A percentile compares a stretch with the other conserved stretches of the same genome.
These are phyloP conservation scores for Fraxinus xanthoxyloides DNA, from an alignment of 305 asterid species.

Conservation along the genomic window DNA sequence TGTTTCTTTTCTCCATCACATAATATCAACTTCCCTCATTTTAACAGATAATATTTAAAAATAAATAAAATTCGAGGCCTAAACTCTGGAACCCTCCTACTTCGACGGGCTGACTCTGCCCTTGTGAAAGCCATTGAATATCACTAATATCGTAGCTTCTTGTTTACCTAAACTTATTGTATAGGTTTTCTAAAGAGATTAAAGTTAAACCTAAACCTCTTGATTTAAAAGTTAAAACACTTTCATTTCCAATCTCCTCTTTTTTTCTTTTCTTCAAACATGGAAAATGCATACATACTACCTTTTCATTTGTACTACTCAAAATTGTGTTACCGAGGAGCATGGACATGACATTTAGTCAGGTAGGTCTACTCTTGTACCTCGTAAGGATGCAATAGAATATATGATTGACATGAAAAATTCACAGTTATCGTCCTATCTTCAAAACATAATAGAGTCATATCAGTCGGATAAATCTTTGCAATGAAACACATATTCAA, in stretches of 20 bases:
- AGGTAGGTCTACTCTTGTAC: neutral
- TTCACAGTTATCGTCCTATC: neutral
- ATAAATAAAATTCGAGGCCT: too few species aligned
- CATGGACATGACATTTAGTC: slow-evolving; percentile 25
- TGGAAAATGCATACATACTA: neutral
- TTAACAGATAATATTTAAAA: too few species aligned
- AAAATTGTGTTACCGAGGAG: slow-evolving; percentile 8
- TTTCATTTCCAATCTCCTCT: slow-evolving; percentile 4
- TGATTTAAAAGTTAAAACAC: neutral
- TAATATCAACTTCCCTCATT: too few species aligned
- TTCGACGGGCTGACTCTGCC: too few species aligned
- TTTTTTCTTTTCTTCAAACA: neutral
- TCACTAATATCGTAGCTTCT: neutral
- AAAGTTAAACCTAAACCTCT: neutral
- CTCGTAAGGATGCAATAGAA: neutral
- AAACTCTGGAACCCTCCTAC: too few species aligned
- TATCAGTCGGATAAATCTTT: neutral
- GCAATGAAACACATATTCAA: neutral
- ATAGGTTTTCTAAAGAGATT: neutral
- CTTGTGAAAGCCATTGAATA: neutral
- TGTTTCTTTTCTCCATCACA: too few species aligned
- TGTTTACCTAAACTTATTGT: too few species aligned
- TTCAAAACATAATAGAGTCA: neutral
- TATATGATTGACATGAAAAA: neutral
- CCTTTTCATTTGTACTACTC: slow-evolving; percentile 9